A percentile compares a stretch with the other conserved stretches of the same genome.
These are phyloP conservation scores for Penicillium bovifimosum DNA, from an alignment of 495 filamentous ascomycete species.

Conservation along the genomic window DNA sequence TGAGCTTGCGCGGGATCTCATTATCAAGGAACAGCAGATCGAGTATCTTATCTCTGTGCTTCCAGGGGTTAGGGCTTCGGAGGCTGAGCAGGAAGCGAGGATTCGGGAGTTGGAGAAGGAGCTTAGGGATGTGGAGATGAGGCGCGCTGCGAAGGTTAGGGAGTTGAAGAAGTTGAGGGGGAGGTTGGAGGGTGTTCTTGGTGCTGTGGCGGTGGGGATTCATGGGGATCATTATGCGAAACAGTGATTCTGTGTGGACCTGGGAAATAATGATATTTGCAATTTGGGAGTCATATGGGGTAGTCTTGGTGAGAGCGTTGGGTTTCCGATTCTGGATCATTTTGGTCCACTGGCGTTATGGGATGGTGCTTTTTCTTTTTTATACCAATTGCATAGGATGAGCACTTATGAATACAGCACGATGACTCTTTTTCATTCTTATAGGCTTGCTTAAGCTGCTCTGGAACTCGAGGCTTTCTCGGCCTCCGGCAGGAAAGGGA, in stretches of 20 bases:
- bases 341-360: background rate
- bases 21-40: slow-evolving; percentile 91
- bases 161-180: slow-evolving; percentile 65
- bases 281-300: background rate
- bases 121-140: slow-evolving; percentile 65
- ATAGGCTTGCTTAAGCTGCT: background rate
- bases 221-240: slow-evolving; percentile 26
- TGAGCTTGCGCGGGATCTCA: slow-evolving; percentile 81
- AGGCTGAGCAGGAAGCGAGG: slow-evolving; percentile 70
- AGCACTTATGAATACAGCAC: background rate
- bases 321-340: background rate
- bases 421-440: background rate
- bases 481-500: too few relatives aligned
- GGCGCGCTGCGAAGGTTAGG: slow-evolving; percentile 61
- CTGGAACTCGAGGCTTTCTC: background rate
- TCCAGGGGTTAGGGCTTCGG: slow-evolving; percentile 82
- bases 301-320: background rate
- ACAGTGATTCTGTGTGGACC: background rate
- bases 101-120: slow-evolving; percentile 74
- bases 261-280: background rate
- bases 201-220: slow-evolving; percentile 35
- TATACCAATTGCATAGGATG: background rate
- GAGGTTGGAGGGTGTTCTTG: slow-evolving; percentile 58
- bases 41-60: slow-evolving; percentile 76
- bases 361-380: background rate